Evolutionary conservation across 768 basidiomycete genomes (phyloP).

Genomic region (Leccinum arenicola): DNA sequence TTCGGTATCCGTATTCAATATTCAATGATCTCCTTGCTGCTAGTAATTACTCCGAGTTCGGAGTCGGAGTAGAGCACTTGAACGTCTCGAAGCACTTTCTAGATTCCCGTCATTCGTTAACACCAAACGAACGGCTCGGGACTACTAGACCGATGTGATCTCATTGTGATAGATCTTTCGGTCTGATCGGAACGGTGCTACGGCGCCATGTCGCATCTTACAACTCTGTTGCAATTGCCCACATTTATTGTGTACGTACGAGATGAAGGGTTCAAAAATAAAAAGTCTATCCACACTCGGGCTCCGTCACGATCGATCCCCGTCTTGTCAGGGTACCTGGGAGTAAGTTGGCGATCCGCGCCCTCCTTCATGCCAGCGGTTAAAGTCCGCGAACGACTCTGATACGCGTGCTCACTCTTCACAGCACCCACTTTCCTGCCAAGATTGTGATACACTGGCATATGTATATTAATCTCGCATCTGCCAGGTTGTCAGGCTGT

Average conservation of each 20-base stretch:
- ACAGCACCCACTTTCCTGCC: neutral
- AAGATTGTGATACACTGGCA: neutral
- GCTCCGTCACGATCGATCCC: conserved; percentile 3
- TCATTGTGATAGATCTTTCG: neutral
- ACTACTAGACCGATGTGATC: neutral
- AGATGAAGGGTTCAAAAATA: neutral
- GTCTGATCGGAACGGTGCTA: conserved; percentile 1
- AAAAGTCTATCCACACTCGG: neutral
- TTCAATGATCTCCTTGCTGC: neutral
- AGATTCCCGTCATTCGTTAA: neutral
- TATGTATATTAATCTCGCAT: neutral
- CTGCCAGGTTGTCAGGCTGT: neutral
- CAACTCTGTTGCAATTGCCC: neutral
- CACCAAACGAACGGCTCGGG: neutral
- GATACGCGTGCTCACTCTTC: neutral
- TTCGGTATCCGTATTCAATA: too few relatives aligned
- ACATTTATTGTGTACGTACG: neutral
- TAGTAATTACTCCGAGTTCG: neutral
- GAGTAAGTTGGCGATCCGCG: conserved; percentile 18
- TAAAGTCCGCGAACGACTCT: conserved; percentile 10
- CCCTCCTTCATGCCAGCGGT: neutral
- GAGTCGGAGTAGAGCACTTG: neutral
- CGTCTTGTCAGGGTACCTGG: neutral
- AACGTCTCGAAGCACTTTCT: neutral
- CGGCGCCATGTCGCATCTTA: neutral